Conservation (phyloP, 2,329 filamentous ascomycete genomes). For the Fusarium liriodendri region DNA sequence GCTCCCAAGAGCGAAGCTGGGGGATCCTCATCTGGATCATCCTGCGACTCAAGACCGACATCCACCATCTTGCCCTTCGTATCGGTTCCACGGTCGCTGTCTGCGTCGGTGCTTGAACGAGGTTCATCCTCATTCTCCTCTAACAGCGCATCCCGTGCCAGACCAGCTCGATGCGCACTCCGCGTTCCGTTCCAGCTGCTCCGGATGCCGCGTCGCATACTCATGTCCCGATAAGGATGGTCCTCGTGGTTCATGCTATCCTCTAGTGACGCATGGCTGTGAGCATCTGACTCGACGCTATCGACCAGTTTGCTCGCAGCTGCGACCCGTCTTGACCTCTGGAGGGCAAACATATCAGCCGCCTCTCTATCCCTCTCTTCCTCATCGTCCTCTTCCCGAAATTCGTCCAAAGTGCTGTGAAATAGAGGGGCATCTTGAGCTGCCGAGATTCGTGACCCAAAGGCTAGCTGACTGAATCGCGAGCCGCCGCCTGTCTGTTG, state of each 20-base stretch:
- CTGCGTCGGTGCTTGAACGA: slow-evolving; percentile 47
- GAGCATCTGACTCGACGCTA: slow-evolving; percentile 80
- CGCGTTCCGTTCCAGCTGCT: slow-evolving; percentile 73
- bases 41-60: slow-evolving; percentile 80
- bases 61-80: slow-evolving; percentile 82
- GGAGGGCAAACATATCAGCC: slow-evolving; percentile 92
- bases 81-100: slow-evolving; percentile 45
- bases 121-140: slow-evolving; percentile 58
- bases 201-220: slow-evolving; percentile 65
- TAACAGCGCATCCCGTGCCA: slow-evolving; percentile 48
- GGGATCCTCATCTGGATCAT: slow-evolving; percentile 67
- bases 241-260: slow-evolving; percentile 46
- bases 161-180: slow-evolving; percentile 49
- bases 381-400: slow-evolving; percentile 92
- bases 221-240: slow-evolving; percentile 58
- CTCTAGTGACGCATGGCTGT: slow-evolving; percentile 53
- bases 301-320: slow-evolving; percentile 85
- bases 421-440: slow-evolving; percentile 90
- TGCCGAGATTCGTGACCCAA: slow-evolving; percentile 79
- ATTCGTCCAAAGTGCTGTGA: slow-evolving; percentile 89
- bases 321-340: slow-evolving; percentile 89
- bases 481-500: slow-evolving; percentile 78
- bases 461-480: slow-evolving; percentile 77
- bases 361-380: slow-evolving; percentile 90
- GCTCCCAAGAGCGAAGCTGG: slow-evolving; percentile 67